A percentile compares a stretch with the other conserved stretches of the same genome.
Conservation (phyloP, 441 rosid genomes). For the Erodium moschatum region DNA sequence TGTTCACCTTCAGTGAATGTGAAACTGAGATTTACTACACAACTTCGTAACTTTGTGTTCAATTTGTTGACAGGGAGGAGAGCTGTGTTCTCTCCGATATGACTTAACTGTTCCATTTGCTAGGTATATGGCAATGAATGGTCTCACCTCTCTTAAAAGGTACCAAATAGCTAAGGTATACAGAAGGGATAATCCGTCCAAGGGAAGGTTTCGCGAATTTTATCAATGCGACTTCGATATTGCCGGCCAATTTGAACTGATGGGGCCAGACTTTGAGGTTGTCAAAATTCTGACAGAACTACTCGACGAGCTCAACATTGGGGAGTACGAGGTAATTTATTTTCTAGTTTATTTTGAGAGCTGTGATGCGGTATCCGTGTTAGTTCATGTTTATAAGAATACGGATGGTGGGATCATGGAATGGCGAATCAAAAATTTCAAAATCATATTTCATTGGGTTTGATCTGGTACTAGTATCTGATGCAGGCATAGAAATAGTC, state of each 20-base stretch:
- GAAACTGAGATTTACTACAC: neutral
- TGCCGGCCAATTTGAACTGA: constrained; percentile 31
- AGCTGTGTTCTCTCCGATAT: constrained; percentile 83
- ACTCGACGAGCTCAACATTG: constrained; percentile 67
- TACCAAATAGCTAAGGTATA: constrained; percentile 85
- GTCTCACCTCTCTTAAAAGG: constrained; percentile 67
- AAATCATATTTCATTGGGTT: neutral
- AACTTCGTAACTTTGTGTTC: neutral
- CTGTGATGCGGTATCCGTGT: neutral
- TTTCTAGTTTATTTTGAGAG: neutral
- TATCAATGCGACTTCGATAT: constrained; percentile 94
- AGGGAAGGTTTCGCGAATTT: constrained; percentile 89
- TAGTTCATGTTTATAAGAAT: neutral
- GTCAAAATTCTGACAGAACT: constrained; percentile 67
- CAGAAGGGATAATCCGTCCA: constrained; percentile 88
- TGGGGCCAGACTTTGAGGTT: constrained; percentile 88
- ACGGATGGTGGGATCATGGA: neutral
- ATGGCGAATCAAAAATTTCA: neutral
- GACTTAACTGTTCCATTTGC: constrained; percentile 96
- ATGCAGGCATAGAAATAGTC: neutral
- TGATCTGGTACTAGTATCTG: neutral
- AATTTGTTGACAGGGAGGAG: constrained; percentile 67
- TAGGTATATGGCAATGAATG: constrained; percentile 86
- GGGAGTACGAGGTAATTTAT: constrained; percentile 64
- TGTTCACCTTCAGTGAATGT: neutral